Percentiles rank a stretch among this genome's conserved stretches.
Evolutionary conservation across 371 early-diverging fungal species (phyloP).

Genomic region (Choanephora cucurbitarum): DNA sequence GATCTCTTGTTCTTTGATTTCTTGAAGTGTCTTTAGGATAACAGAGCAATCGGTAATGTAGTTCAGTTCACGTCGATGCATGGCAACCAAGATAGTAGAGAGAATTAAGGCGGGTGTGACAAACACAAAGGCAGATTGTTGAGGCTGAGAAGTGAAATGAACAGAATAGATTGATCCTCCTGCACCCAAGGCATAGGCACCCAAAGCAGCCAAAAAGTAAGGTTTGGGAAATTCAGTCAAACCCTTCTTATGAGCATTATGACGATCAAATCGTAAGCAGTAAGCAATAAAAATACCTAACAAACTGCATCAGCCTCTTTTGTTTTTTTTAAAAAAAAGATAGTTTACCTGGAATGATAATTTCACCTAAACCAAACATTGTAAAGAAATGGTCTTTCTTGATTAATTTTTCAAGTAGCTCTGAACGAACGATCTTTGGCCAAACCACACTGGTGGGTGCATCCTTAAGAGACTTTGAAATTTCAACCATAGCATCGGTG

Average conservation of each 20-base stretch:
- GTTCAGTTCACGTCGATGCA: slow-evolving; percentile 70
- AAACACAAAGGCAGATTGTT: slow-evolving; percentile 91
- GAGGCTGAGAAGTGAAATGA: slow-evolving; percentile 87
- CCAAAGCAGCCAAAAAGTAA: slow-evolving; percentile 77
- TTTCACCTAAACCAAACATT: slow-evolving; percentile 94
- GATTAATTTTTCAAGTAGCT: slow-evolving; percentile 41
- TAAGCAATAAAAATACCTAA: slow-evolving; percentile 84
- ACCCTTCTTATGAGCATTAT: slow-evolving; percentile 21
- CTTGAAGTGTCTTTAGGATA: slow-evolving; percentile 36
- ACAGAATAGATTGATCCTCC: slow-evolving; percentile 85
- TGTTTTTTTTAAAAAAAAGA: neutral
- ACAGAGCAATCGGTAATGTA: slow-evolving; percentile 67
- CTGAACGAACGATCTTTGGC: slow-evolving; percentile 64
- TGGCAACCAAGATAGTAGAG: slow-evolving; percentile 69
- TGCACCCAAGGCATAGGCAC: slow-evolving; percentile 79
- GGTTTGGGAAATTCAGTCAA: slow-evolving; percentile 53
- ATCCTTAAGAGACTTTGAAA: slow-evolving; percentile 83
- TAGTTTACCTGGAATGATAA: slow-evolving; percentile 86
- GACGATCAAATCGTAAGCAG: slow-evolving; percentile 80
- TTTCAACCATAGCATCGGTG: slow-evolving; percentile 92
- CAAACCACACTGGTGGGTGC: slow-evolving; percentile 90
- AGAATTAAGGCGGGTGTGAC: slow-evolving; percentile 89
- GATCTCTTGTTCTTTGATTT: slow-evolving; percentile 11
- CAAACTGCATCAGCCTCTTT: neutral
- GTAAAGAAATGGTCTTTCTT: slow-evolving; percentile 62